Evolutionary conservation across 1,284 basidiomycete species (phyloP).

Genomic region (Cutaneotrichosporon arboriforme): DNA sequence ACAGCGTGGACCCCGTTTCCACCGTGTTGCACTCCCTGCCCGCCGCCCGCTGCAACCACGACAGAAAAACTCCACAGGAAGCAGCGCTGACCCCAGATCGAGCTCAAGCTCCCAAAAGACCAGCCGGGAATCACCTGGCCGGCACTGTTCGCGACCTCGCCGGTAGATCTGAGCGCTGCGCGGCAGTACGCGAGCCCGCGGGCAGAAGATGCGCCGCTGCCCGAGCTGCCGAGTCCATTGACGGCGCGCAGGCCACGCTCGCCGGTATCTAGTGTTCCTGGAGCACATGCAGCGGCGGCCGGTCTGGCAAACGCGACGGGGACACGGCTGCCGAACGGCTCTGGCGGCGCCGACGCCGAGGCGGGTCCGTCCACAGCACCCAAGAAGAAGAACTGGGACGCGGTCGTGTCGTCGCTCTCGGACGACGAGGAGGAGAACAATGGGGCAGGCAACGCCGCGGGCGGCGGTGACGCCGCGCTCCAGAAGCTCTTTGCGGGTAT

Average conservation of each 20-base stretch:
- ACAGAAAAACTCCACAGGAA: background rate
- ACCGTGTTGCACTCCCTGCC: background rate
- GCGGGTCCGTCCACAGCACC: constrained; percentile 4
- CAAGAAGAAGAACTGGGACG: constrained; percentile 45
- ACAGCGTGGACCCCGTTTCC: background rate
- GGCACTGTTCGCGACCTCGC: constrained; percentile 1
- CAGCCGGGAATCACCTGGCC: constrained; percentile 56
- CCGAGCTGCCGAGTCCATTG: background rate
- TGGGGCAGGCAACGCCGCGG: constrained; percentile 27
- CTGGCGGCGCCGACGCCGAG: no score
- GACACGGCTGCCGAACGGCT: no score
- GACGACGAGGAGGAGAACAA: constrained; percentile 24
- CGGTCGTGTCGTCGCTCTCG: constrained; percentile 33
- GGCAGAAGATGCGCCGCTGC: background rate
- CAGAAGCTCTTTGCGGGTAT: constrained; percentile 54
- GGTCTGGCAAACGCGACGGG: no score
- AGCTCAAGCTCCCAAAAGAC: constrained; percentile 39
- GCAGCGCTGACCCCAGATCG: constrained; percentile 36
- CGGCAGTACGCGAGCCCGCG: background rate
- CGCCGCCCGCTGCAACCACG: background rate
- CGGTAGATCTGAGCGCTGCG: constrained; percentile 2
- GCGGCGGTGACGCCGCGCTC: constrained; percentile 41
- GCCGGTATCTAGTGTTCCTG: background rate
- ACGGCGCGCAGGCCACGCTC: background rate
- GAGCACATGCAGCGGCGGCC: background rate